Evolutionary conservation across 179 eudicot species (phyloP).

Genomic region (Pouteria campechiana): DNA sequence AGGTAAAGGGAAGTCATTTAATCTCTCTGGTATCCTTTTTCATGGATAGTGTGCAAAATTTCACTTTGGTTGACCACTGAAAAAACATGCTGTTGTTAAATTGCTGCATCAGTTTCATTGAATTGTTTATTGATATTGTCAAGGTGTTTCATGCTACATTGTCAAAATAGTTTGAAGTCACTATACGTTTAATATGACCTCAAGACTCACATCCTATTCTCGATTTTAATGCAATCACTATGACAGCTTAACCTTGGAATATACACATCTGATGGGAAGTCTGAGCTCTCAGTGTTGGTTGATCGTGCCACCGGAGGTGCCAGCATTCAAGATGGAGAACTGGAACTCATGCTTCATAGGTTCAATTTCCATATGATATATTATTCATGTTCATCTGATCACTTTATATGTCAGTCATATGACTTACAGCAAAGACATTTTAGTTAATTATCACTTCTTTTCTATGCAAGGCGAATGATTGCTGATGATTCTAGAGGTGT

Average conservation of each 20-base stretch:
- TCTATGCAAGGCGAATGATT: conserved; percentile 38
- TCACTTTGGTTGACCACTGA: no score
- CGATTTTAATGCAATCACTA: no score
- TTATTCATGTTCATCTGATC: background rate
- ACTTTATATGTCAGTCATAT: background rate
- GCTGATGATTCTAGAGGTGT: conserved; percentile 69
- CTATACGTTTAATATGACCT: no score
- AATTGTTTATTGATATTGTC: no score
- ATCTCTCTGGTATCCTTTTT: no score
- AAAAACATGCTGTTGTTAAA: no score
- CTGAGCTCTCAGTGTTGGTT: conserved; percentile 80
- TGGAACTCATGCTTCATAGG: conserved; percentile 95
- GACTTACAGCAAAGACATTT: background rate
- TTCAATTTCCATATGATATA: conserved; percentile 8
- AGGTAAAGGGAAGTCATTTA: no score
- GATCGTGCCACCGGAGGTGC: conserved; percentile 91
- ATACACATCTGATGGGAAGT: conserved; percentile 33
- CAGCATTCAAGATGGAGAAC: conserved; percentile 73
- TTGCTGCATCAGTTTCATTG: no score
- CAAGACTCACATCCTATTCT: no score
- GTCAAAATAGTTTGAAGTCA: no score
- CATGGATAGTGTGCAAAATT: no score
- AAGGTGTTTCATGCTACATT: no score
- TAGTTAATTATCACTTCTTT: background rate
- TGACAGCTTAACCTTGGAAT: conserved; percentile 83